phyloP scores from a whole-genome alignment of 179 eudicot genomes.

The Beta macrorhiza region DNA sequence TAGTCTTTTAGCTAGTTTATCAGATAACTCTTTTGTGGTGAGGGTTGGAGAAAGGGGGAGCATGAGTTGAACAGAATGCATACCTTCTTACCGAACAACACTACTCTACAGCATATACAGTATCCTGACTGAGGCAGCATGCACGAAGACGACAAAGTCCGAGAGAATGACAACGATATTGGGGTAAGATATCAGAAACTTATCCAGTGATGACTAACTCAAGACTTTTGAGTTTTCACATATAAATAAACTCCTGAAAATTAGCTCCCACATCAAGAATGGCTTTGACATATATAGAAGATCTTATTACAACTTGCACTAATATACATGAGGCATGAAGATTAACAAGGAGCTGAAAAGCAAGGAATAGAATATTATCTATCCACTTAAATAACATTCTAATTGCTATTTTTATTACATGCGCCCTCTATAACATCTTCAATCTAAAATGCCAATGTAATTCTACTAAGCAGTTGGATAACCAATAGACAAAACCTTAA shows the following conservation, averaged over 20 bases:
- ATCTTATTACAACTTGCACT: background rate
- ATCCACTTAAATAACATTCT: too few species aligned
- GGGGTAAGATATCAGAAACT: background rate
- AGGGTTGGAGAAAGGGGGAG: too few species aligned
- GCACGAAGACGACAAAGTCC: conserved; percentile 65
- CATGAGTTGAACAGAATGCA: background rate
- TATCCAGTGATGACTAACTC: background rate
- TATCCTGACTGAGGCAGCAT: conserved; percentile 32
- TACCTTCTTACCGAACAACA: conserved; percentile 73
- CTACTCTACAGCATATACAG: conserved; percentile 63
- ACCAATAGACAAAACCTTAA: too few species aligned
- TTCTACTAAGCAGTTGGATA: too few species aligned
- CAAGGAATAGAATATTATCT: background rate
- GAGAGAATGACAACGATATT: conserved; percentile 7
- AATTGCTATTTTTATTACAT: background rate
- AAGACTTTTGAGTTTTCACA: background rate
- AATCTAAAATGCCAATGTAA: too few species aligned
- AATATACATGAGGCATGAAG: background rate
- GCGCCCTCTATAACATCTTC: background rate
- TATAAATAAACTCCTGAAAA: background rate
- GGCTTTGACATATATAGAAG: background rate
- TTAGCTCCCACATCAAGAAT: background rate
- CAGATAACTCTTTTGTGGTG: too few species aligned
- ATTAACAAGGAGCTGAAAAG: background rate
- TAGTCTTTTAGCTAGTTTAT: background rate